phyloP scores from a whole-genome alignment of 371 early-diverging fungal species.

The Rhizopus stolonifer region DNA sequence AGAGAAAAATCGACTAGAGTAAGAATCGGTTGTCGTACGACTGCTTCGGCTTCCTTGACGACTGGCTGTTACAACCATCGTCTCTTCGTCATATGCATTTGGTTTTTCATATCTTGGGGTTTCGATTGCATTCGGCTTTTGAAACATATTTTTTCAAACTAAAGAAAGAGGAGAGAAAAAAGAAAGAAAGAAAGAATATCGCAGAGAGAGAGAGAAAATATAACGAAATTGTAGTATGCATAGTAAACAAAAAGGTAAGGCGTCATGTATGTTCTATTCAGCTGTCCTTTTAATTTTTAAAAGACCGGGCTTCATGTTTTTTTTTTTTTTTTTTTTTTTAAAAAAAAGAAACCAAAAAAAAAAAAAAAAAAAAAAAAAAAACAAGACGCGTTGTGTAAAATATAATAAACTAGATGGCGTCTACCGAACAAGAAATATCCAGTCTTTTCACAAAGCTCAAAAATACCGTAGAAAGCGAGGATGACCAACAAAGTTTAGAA shows the following conservation, averaged over 20 bases:
- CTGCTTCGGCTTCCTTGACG: slow-evolving; percentile 25
- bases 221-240: not conserved
- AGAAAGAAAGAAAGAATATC: not conserved
- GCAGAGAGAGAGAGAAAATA: slow-evolving; percentile 2
- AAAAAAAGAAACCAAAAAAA: too few species aligned
- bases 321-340: slow-evolving; percentile 6
- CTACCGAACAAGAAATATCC: slow-evolving; percentile 30
- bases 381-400: too few species aligned
- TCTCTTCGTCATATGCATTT: slow-evolving; percentile 27
- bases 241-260: not conserved
- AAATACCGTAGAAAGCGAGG: slow-evolving; percentile 28
- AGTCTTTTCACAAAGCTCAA: slow-evolving; percentile 35
- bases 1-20: slow-evolving; percentile 14
- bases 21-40: slow-evolving; percentile 18
- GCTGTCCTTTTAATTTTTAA: not conserved
- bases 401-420: too few species aligned
- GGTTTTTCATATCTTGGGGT: slow-evolving; percentile 25
- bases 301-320: slow-evolving; percentile 4
- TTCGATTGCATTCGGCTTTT: slow-evolving; percentile 24
- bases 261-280: too few species aligned
- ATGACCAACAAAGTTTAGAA: slow-evolving; percentile 38
- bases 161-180: not conserved
- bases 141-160: slow-evolving; percentile 6
- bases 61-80: slow-evolving; percentile 19
- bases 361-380: not conserved